Evolutionary conservation across 2,329 filamentous ascomycete genomes (phyloP), one percentile per base, ranked within the genome.

Genomic region (Fusarium scirpi): DNA sequence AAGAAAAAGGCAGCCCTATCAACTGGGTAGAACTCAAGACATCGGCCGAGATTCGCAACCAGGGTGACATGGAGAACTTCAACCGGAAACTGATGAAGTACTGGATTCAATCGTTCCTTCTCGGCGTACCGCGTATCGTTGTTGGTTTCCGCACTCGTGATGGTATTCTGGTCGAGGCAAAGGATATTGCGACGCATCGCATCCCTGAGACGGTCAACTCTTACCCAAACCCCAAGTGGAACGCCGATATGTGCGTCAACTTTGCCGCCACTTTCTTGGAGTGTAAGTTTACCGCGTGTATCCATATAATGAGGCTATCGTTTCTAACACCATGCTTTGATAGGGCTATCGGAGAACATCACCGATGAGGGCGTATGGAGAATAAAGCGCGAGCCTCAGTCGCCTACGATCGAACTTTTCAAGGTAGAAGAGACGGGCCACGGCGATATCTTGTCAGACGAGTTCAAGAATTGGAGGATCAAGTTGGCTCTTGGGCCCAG

Each of bases 1-100:
- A 81, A 6, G 84, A 86, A 62, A 86, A 85, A 55, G 88, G 87
- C 51, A 85, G 85, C n/a, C 89, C 92, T 0, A 91, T 94, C 70
- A 93, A 95, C 75, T 99, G 94, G 92, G 91, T 98, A 32, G 96
- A 99, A 80, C 87, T 99, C 62, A 99, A 99, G 79, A 99, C 96
- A 1, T 89, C 90, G n/a, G 90, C 88, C 43, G 90, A 92, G 70
- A 90, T 95, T 52, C 85, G 85, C 54, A 87, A 87, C 65, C 86
- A 90, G 3, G 86, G 89, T 48, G 92, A 96, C 75, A 85, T 89
- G 76, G 81, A 91, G 22, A 91, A 90, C 68, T 97, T 95, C 78
- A 93, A 98, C 80, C 89, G 92, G 51, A 98, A 98, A 79, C 86
- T 98, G 58, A 88, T 97, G 80, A 97, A 97, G 76, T 97, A 95